A percentile compares a stretch with the other conserved stretches of the same genome.
Evolutionary conservation across 345 rosid genomes (phyloP).

Genomic region (Camelina neglecta): DNA sequence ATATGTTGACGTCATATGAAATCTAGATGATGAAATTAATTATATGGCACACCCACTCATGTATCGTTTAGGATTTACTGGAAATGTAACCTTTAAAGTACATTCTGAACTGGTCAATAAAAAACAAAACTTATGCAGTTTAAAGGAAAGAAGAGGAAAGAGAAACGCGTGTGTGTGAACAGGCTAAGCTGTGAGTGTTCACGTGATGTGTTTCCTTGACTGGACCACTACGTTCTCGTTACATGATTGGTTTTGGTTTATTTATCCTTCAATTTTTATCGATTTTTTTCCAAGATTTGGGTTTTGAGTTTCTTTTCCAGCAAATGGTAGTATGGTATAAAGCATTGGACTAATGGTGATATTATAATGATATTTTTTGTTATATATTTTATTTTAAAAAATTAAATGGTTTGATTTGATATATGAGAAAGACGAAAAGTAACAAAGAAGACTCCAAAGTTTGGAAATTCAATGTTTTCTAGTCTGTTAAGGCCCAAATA

Average conservation of each 20-base stretch:
- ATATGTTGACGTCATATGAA: not conserved
- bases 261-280: not conserved
- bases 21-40: not conserved
- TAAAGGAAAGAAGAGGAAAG: conserved; percentile 14
- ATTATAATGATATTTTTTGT: conserved; percentile 2
- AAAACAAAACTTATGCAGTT: not conserved
- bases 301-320: conserved; percentile 10
- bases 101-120: not conserved
- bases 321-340: conserved; percentile 16
- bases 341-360: conserved; percentile 14
- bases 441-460: not conserved
- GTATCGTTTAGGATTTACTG: not conserved
- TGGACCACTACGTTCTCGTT: conserved; percentile 52
- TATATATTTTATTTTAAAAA: not conserved
- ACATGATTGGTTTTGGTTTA: conserved; percentile 51
- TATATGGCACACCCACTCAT: not conserved
- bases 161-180: conserved; percentile 39
- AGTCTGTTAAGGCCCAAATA: no score
- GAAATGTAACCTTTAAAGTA: not conserved
- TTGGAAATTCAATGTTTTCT: not conserved
- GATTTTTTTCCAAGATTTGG: conserved; percentile 11
- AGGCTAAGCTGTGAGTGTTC: conserved; percentile 47
- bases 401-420: not conserved
- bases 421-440: not conserved
- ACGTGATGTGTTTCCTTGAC: conserved; percentile 59